These are phyloP conservation scores for Leavenworthia alabamica DNA, from an alignment of 345 rosid genomes.

Conservation along the genomic window DNA sequence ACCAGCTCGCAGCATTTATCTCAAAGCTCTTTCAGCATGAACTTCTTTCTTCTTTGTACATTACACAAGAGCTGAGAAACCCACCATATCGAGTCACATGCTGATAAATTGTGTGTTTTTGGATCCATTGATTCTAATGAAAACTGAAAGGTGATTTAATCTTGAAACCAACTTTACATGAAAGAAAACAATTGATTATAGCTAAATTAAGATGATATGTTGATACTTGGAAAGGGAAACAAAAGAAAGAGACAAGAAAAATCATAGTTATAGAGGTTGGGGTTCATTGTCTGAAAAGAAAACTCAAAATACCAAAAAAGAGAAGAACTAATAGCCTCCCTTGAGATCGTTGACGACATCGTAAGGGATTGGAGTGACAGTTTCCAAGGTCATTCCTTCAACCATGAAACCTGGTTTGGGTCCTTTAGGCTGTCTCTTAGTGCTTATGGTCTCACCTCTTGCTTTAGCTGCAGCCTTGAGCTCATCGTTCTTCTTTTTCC, in stretches of 20 bases:
- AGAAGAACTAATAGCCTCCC: conserved; percentile 59
- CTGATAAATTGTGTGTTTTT: too few species aligned
- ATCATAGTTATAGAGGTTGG: background rate
- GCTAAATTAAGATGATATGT: background rate
- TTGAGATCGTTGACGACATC: conserved; percentile 87
- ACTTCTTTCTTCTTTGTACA: too few species aligned
- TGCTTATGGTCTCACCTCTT: conserved; percentile 59
- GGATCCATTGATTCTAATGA: background rate
- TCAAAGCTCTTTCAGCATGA: too few species aligned
- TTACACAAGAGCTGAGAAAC: too few species aligned
- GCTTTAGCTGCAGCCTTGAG: conserved; percentile 71
- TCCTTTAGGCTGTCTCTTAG: conserved; percentile 70
- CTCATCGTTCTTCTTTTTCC: conserved; percentile 51
- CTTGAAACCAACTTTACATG: background rate
- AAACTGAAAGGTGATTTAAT: background rate
- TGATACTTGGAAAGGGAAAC: background rate
- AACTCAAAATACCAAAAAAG: background rate
- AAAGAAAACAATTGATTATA: background rate
- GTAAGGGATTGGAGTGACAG: conserved; percentile 76
- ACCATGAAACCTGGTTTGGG: conserved; percentile 92
- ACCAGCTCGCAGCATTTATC: too few species aligned
- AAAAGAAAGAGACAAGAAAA: background rate
- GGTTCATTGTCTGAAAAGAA: background rate
- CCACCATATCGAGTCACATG: too few species aligned
- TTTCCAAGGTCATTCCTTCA: conserved; percentile 69